Conservation (phyloP, 2,329 filamentous ascomycete species). For the Stagonosporopsis cucurbitacearum region DNA sequence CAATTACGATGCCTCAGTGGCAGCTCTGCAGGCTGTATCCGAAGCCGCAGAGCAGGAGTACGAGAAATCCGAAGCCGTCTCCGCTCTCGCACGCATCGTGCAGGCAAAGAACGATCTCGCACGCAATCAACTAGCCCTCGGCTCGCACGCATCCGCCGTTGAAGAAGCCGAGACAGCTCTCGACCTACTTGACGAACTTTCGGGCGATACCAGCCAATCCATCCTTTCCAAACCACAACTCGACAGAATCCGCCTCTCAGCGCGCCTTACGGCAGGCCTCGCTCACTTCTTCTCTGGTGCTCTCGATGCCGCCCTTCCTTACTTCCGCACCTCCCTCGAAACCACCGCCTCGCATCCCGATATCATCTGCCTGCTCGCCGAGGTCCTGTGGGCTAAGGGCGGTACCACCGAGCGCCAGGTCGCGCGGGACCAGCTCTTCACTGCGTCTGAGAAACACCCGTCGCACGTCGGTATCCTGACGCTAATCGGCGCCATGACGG, state of each 20-base stretch:
- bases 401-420: slow-evolving; percentile 74
- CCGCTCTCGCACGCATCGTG: slow-evolving; percentile 77
- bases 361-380: slow-evolving; percentile 83
- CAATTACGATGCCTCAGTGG: slow-evolving; percentile 69
- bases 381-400: slow-evolving; percentile 92
- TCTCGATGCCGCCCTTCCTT: slow-evolving; percentile 73
- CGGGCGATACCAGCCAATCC: slow-evolving; percentile 47
- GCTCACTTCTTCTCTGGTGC: slow-evolving; percentile 75
- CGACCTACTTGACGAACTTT: slow-evolving; percentile 76
- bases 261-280: slow-evolving; percentile 83
- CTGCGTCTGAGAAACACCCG: slow-evolving; percentile 74
- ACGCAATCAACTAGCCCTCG: slow-evolving; percentile 76
- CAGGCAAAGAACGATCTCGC: slow-evolving; percentile 87
- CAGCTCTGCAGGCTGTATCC: slow-evolving; percentile 71
- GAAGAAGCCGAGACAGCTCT: slow-evolving; percentile 84
- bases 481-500: slow-evolving; percentile 81
- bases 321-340: slow-evolving; percentile 79
- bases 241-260: slow-evolving; percentile 76
- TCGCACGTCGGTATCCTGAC: slow-evolving; percentile 81
- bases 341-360: slow-evolving; percentile 81
- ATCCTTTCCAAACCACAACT: slow-evolving; percentile 70
- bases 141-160: slow-evolving; percentile 70
- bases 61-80: slow-evolving; percentile 78
- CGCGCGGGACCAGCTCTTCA: slow-evolving; percentile 80
- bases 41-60: slow-evolving; percentile 78